Percentiles rank a stretch among this genome's conserved stretches.
These are phyloP conservation scores for Verticillium nonalfalfae DNA, from an alignment of 2,329 filamentous ascomycete genomes.

Conservation along the genomic window DNA sequence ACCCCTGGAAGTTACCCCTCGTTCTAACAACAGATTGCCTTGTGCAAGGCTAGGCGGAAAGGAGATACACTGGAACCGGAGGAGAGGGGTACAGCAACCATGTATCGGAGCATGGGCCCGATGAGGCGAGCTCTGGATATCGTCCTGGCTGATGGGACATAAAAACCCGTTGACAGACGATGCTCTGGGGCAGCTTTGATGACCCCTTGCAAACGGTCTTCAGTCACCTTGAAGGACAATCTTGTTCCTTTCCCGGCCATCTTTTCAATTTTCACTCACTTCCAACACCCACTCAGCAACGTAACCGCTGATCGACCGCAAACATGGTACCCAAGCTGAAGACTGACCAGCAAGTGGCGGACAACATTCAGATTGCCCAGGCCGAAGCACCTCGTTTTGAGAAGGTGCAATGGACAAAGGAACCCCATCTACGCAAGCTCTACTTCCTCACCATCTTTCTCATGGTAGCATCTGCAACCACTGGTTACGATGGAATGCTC, in stretches of 20 bases:
- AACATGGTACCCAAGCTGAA: constrained; percentile 9
- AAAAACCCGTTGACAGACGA: not conserved
- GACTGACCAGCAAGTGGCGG: constrained; percentile 13
- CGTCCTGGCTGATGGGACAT: not conserved
- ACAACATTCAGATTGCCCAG: constrained; percentile 30
- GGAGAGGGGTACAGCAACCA: not conserved
- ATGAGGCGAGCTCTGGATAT: not conserved
- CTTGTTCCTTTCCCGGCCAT: no score
- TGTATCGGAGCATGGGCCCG: not conserved
- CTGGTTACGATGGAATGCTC: constrained; percentile 56
- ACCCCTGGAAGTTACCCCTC: not conserved
- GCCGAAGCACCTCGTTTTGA: constrained; percentile 44
- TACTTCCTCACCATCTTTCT: constrained; percentile 47
- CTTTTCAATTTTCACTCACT: no score
- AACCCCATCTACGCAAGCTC: constrained; percentile 49
- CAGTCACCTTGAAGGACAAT: not conserved
- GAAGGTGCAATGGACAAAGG: constrained; percentile 48
- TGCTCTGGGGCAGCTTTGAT: not conserved
- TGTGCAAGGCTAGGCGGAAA: not conserved
- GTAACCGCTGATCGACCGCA: not conserved
- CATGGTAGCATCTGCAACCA: constrained; percentile 54
- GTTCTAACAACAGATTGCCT: not conserved
- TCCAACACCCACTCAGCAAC: not conserved
- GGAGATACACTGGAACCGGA: not conserved
- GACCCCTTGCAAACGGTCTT: not conserved